phyloP scores from a whole-genome alignment of 305 asterid species.

The Rubia balearica region DNA sequence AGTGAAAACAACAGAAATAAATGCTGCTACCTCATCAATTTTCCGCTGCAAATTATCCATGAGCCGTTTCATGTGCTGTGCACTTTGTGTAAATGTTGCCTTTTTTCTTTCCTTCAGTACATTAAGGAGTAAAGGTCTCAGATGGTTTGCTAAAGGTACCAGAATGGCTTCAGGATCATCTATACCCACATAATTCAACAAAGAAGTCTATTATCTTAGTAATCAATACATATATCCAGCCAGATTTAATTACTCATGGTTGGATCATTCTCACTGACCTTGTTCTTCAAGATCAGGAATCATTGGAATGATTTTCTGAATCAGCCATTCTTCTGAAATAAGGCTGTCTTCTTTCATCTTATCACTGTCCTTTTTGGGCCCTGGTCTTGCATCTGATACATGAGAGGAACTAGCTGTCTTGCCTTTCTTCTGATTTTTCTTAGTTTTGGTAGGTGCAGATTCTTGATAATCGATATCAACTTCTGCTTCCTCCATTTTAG shows the following conservation, averaged over 20 bases:
- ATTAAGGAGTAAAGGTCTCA: conserved; percentile 84
- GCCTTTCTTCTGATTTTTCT: conserved; percentile 72
- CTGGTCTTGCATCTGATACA: conserved; percentile 51
- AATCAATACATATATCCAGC: conserved; percentile 18
- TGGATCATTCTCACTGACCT: conserved; percentile 32
- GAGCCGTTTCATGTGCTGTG: conserved; percentile 68
- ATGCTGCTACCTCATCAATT: conserved; percentile 73
- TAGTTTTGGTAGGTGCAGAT: conserved; percentile 51
- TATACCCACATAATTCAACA: conserved; percentile 31
- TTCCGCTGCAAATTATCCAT: conserved; percentile 76
- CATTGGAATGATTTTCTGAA: conserved; percentile 57
- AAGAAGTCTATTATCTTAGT: not conserved
- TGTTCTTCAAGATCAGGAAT: conserved; percentile 86
- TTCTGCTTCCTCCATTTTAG: conserved; percentile 49
- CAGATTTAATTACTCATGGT: conserved; percentile 16
- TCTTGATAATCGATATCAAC: conserved; percentile 52
- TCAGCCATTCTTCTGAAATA: conserved; percentile 69
- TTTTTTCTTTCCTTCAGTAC: conserved; percentile 78
- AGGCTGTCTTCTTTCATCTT: conserved; percentile 45
- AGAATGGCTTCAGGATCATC: conserved; percentile 74
- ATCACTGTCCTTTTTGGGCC: conserved; percentile 54
- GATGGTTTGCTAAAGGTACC: conserved; percentile 61
- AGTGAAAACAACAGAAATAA: conserved; percentile 10
- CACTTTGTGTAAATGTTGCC: conserved; percentile 74
- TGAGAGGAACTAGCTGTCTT: conserved; percentile 50